A percentile compares a stretch with the other conserved stretches of the same genome.
phyloP scores from a whole-genome alignment of 805 yeast species.

The Saccharomycopsis sp. region DNA sequence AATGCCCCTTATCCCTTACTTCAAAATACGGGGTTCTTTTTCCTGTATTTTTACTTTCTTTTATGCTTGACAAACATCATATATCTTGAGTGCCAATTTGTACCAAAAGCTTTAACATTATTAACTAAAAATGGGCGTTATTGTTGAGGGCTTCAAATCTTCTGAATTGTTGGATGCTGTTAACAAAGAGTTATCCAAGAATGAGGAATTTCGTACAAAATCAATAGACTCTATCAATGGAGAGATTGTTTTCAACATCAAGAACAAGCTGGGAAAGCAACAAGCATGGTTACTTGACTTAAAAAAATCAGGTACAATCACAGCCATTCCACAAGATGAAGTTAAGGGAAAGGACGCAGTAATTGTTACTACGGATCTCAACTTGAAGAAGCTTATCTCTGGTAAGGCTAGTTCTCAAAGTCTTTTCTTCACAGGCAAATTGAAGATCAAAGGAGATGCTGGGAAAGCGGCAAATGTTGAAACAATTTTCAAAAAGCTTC shows the following conservation, averaged over 20 bases:
- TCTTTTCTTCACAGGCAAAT: constrained; percentile 75
- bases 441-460: constrained; percentile 84
- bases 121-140: constrained; percentile 3
- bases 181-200: constrained; percentile 7
- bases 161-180: constrained; percentile 12
- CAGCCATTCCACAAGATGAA: constrained; percentile 37
- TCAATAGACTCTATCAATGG: constrained; percentile 43
- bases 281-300: constrained; percentile 65
- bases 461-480: constrained; percentile 83
- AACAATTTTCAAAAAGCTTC: constrained; percentile 51
- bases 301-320: constrained; percentile 46
- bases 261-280: constrained; percentile 51
- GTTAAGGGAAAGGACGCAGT: constrained; percentile 55
- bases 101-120: neutral
- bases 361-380: constrained; percentile 57
- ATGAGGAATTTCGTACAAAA: constrained; percentile 6
- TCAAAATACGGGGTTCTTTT: neutral
- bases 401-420: constrained; percentile 84
- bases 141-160: constrained; percentile 16
- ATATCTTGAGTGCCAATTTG: too few relatives aligned
- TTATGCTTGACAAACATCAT: neutral
- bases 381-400: constrained; percentile 60
- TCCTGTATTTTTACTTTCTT: neutral
- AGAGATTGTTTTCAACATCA: constrained; percentile 57
- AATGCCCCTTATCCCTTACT: neutral